A percentile compares a stretch with the other conserved stretches of the same genome.
Conservation (phyloP, 164 flowering plant species). For the Annona cherimola region DNA sequence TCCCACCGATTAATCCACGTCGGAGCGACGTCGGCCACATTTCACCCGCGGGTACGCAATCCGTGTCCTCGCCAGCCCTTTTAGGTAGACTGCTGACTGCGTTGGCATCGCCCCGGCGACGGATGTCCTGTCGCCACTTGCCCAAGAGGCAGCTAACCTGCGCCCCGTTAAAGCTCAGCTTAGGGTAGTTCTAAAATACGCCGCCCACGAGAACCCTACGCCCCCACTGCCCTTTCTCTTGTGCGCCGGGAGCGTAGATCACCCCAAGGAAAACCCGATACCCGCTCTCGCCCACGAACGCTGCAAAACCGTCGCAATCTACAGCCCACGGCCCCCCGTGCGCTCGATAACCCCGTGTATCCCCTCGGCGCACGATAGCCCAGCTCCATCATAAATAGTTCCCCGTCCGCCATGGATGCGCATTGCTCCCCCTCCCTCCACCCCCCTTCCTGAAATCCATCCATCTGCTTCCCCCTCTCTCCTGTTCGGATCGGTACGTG, state of each 20-base stretch:
- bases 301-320: background rate
- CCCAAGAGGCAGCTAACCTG: too few relatives aligned
- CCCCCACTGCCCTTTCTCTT: background rate
- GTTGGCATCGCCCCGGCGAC: too few relatives aligned
- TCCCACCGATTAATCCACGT: too few relatives aligned
- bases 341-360: slow-evolving; percentile 20
- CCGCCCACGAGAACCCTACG: slow-evolving; percentile 1
- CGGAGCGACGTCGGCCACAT: too few relatives aligned
- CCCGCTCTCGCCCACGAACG: background rate
- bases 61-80: too few relatives aligned
- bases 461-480: background rate
- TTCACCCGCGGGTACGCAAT: too few relatives aligned
- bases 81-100: too few relatives aligned
- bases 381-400: slow-evolving; percentile 10
- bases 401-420: slow-evolving; percentile 37
- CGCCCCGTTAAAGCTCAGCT: background rate
- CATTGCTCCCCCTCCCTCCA: slow-evolving; percentile 24
- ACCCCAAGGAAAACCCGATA: slow-evolving; percentile 3
- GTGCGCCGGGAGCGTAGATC: slow-evolving; percentile 10
- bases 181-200: slow-evolving; percentile 19
- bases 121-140: too few relatives aligned
- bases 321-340: slow-evolving; percentile 21
- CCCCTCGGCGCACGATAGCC: slow-evolving; percentile 36
- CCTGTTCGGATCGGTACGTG: slow-evolving; percentile 8
- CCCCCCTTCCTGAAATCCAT: slow-evolving; percentile 5